These are phyloP conservation scores for Aegilops bicornis DNA, from an alignment of 176 grass and related monocot genomes.

Conservation along the genomic window DNA sequence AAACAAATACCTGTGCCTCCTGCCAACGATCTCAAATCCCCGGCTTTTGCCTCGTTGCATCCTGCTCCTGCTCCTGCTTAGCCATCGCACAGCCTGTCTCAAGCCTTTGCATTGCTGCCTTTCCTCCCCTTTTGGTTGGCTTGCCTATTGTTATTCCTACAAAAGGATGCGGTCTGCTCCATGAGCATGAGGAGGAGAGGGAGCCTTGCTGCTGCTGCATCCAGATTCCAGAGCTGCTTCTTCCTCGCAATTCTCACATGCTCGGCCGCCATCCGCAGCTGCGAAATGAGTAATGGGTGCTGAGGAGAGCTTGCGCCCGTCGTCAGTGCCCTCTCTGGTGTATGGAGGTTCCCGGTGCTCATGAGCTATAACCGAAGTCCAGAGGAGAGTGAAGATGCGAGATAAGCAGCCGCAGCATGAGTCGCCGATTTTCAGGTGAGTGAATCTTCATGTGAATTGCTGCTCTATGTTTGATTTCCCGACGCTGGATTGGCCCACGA, in stretches of 20 bases:
- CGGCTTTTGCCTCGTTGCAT: slow-evolving; percentile 31
- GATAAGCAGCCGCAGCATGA: slow-evolving; percentile 33
- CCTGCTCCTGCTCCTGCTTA: slow-evolving; percentile 16
- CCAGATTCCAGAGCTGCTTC: slow-evolving; percentile 2
- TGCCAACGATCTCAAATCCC: slow-evolving; percentile 42
- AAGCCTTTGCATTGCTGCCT: slow-evolving; percentile 30
- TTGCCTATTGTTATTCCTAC: slow-evolving; percentile 42
- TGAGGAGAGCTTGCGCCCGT: slow-evolving; percentile 23
- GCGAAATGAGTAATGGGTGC: slow-evolving; percentile 45
- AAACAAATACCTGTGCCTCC: slow-evolving; percentile 49
- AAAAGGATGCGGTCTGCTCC: slow-evolving; percentile 38
- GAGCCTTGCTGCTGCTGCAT: slow-evolving; percentile 11
- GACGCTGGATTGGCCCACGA: background rate
- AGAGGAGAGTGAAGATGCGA: slow-evolving; percentile 39
- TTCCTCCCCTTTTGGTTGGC: slow-evolving; percentile 43
- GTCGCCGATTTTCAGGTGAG: slow-evolving; percentile 38
- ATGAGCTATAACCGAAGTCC: slow-evolving; percentile 28
- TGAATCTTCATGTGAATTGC: slow-evolving; percentile 12
- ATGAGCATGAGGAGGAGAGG: slow-evolving; percentile 13
- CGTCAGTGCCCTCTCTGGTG: background rate
- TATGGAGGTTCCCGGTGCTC: slow-evolving; percentile 20
- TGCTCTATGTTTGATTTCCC: slow-evolving; percentile 8
- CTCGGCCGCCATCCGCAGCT: slow-evolving; percentile 6
- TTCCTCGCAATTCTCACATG: background rate
- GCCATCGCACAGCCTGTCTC: slow-evolving; percentile 48